Evolutionary conservation across 1,284 basidiomycete genomes (phyloP).

Genomic region (Ceratobasidium sp.): DNA sequence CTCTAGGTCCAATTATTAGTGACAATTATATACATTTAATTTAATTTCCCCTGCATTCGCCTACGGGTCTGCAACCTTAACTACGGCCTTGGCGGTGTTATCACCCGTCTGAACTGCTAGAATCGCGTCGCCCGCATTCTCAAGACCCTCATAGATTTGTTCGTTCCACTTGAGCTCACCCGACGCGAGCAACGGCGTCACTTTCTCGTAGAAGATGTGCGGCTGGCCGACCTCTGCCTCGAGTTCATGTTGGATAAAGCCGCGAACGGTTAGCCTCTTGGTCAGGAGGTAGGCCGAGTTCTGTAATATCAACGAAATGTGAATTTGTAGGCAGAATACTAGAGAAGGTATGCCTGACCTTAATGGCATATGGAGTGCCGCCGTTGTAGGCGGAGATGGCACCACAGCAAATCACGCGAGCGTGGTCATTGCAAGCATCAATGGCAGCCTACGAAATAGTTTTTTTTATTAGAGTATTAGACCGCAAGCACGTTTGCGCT

Average conservation of each 20-base stretch:
- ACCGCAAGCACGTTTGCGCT: neutral
- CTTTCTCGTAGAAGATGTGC: slow-evolving; percentile 36
- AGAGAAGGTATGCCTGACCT: neutral
- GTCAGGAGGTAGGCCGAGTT: slow-evolving; percentile 50
- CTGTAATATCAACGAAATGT: slow-evolving; percentile 6
- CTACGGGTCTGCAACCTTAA: slow-evolving; percentile 64
- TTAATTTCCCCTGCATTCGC: neutral
- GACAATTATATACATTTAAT: too few species aligned
- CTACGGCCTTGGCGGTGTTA: slow-evolving; percentile 71
- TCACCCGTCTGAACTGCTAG: slow-evolving; percentile 67
- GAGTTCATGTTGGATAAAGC: slow-evolving; percentile 58
- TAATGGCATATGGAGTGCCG: slow-evolving; percentile 48
- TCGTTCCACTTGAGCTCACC: slow-evolving; percentile 75
- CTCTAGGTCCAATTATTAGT: too few species aligned
- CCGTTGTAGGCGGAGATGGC: slow-evolving; percentile 49
- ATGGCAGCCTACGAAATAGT: slow-evolving; percentile 3
- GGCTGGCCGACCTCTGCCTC: slow-evolving; percentile 56
- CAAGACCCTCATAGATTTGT: slow-evolving; percentile 66
- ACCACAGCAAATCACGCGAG: slow-evolving; percentile 35
- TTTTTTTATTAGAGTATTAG: neutral
- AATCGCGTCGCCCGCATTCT: slow-evolving; percentile 67
- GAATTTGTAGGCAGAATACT: neutral
- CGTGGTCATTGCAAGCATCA: neutral
- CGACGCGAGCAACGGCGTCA: slow-evolving; percentile 53
- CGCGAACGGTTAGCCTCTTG: slow-evolving; percentile 48